Evolutionary conservation across 2,329 filamentous ascomycete genomes (phyloP), one percentile per base, ranked within the genome.

Genomic region (Conoideocrella luteorostrata): DNA sequence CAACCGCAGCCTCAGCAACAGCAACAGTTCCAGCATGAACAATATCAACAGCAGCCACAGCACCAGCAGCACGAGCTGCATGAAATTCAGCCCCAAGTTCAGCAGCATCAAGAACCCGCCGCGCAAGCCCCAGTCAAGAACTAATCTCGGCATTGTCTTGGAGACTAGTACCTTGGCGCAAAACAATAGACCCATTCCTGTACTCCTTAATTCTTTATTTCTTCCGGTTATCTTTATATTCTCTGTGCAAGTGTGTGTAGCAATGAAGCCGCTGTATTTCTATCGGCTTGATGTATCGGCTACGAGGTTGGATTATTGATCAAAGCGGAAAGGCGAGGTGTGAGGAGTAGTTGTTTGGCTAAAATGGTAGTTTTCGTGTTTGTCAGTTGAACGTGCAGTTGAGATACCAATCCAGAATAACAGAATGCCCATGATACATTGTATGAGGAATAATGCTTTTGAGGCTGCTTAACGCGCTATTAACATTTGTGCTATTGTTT

Each of bases 61-160:
- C 30, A 40, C 10, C 44, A 37, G 32, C 39, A 45, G 23, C 39
- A 44, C 15, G 28, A 40, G 22, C 20, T 44, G 37, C 43, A 40
- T 30, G 37, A 36, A 2, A 33, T 44, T 20, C 43, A 24, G 13
- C 37, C 43, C 24, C 43, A 10, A 12, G 22, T 29, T 6, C 42
- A 43, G 28, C 41, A 43, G 28, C 41, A 21, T 29, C 42, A 39
- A 17, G 29, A 41, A n/a, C 29, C 39, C 5, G 22, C 23, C 2
- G 4, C 35, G 12, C 42, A 34, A 15, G 30, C 39, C 34, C 24
- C 24, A n/a, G 21, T 35, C 28, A 39, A 43, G 29, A 34, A 13
- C 13, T 46, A 36, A 20, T 17, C 29, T 24, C 10, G 17, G 5
- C 15, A 4, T 37, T n/a, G n/a, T n/a, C n/a, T n/a, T n/a, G n/a